A percentile compares a stretch with the other conserved stretches of the same genome.
phyloP scores from a whole-genome alignment of 2,329 filamentous ascomycete genomes.

The Colletotrichum acutatum region DNA sequence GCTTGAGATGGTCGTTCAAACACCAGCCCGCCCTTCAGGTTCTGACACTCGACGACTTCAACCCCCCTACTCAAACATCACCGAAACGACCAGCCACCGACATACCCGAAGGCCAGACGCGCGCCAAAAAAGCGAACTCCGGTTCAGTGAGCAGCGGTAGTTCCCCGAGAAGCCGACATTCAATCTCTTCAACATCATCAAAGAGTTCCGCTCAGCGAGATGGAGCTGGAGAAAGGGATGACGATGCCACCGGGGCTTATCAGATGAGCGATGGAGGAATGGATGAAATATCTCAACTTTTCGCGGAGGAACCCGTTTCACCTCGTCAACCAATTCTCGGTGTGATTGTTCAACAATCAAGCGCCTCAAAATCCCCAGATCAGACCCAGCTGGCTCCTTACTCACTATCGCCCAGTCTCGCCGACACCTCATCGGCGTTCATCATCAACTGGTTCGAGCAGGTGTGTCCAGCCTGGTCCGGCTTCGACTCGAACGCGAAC shows the following conservation, averaged over 20 bases:
- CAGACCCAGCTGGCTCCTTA: constrained; percentile 25
- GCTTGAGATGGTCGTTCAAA: constrained; percentile 55
- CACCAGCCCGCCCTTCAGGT: constrained; percentile 42
- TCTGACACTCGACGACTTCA: constrained; percentile 6
- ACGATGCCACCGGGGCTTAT: not conserved
- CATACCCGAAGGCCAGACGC: not conserved
- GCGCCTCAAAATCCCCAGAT: not conserved
- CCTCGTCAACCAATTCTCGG: not conserved
- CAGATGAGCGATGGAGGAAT: not conserved
- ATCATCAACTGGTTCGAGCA: constrained; percentile 53
- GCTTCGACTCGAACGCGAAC: constrained; percentile 51
- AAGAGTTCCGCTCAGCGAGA: not conserved
- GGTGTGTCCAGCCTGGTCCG: constrained; percentile 54
- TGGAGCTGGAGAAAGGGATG: not conserved
- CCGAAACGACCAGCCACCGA: not conserved
- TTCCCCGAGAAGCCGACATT: not conserved
- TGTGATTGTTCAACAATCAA: not conserved
- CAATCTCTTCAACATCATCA: constrained; percentile 4
- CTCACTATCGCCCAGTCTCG: constrained; percentile 35
- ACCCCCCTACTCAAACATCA: not conserved
- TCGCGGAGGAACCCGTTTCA: not conserved
- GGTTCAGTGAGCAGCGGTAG: not conserved
- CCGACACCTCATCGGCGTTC: constrained; percentile 46
- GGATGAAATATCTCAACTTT: not conserved
- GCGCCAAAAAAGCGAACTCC: not conserved